These are phyloP conservation scores for Drosera capensis DNA, from an alignment of 148 eudicot species.

Conservation along the genomic window DNA sequence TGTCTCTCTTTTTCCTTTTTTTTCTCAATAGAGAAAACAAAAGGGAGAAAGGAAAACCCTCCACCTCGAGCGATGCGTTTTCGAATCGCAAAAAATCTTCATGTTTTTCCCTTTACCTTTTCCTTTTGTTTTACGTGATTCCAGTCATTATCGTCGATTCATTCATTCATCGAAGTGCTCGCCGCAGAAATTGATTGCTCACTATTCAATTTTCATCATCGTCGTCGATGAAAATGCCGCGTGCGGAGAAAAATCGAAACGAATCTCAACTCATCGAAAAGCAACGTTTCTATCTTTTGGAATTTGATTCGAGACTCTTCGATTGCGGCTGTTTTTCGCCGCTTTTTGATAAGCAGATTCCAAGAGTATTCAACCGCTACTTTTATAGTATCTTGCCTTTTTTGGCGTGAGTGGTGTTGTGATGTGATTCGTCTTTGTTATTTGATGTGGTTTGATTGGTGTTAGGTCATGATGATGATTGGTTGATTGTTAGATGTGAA, in stretches of 20 bases:
- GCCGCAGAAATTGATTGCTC: too few relatives aligned
- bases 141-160: too few relatives aligned
- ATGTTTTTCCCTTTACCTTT: too few relatives aligned
- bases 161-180: too few relatives aligned
- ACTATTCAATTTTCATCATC: background rate
- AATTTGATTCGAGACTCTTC: background rate
- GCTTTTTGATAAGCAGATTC: background rate
- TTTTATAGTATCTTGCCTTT: background rate
- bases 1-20: too few relatives aligned
- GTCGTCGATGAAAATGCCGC: slow-evolving; percentile 1
- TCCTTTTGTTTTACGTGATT: too few relatives aligned
- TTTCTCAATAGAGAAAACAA: too few relatives aligned
- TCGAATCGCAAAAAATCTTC: too few relatives aligned
- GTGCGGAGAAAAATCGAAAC: background rate
- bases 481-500: too few relatives aligned
- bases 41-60: too few relatives aligned
- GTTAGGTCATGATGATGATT: too few relatives aligned
- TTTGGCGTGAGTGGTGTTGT: background rate
- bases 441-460: background rate
- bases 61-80: too few relatives aligned
- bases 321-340: background rate
- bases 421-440: background rate
- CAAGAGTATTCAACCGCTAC: background rate
- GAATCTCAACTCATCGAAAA: background rate
- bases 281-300: background rate